These are phyloP conservation scores for Lunularia cruciata DNA, from an alignment of 225 moss, liverwort and hornwort species.

Conservation along the genomic window DNA sequence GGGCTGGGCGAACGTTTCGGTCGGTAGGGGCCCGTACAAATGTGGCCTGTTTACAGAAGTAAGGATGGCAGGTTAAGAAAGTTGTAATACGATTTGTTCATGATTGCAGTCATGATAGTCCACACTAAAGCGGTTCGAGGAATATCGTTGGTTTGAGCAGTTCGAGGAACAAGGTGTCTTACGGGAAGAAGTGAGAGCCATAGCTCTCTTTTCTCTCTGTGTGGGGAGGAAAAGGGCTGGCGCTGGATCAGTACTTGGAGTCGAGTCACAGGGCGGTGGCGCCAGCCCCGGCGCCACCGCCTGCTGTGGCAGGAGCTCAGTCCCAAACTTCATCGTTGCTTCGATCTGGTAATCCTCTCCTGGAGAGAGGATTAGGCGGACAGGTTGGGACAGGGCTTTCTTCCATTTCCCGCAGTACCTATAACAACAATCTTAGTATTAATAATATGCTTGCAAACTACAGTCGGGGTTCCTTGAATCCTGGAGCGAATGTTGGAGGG, in stretches of 20 bases:
- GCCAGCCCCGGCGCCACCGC: conserved; percentile 56
- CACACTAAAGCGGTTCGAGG: conserved; percentile 16
- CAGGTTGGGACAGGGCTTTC: conserved; percentile 37
- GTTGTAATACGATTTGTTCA: background rate
- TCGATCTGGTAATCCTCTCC: conserved; percentile 39
- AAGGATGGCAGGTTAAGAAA: conserved; percentile 24
- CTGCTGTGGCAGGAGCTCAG: conserved; percentile 47
- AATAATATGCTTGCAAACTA: conserved; percentile 47
- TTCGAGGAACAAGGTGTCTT: background rate
- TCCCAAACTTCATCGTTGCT: conserved; percentile 42
- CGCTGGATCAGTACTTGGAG: conserved; percentile 62
- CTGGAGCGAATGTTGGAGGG: conserved; percentile 27
- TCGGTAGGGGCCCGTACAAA: conserved; percentile 14
- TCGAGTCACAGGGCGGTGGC: conserved; percentile 60
- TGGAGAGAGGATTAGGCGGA: conserved; percentile 35
- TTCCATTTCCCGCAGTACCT: conserved; percentile 31
- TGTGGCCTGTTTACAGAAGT: conserved; percentile 27
- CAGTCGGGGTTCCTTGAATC: conserved; percentile 28
- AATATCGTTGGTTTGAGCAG: conserved; percentile 8
- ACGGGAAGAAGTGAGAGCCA: conserved; percentile 21
- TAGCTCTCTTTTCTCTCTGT: conserved; percentile 29
- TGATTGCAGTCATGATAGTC: conserved; percentile 28
- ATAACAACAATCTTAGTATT: conserved; percentile 34
- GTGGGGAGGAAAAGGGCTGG: conserved; percentile 41
- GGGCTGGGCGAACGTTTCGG: conserved; percentile 2